Evolutionary conservation across 129 eudicot genomes (phyloP), one percentile per base, ranked within the genome.

Genomic region (Solidago caesia): DNA sequence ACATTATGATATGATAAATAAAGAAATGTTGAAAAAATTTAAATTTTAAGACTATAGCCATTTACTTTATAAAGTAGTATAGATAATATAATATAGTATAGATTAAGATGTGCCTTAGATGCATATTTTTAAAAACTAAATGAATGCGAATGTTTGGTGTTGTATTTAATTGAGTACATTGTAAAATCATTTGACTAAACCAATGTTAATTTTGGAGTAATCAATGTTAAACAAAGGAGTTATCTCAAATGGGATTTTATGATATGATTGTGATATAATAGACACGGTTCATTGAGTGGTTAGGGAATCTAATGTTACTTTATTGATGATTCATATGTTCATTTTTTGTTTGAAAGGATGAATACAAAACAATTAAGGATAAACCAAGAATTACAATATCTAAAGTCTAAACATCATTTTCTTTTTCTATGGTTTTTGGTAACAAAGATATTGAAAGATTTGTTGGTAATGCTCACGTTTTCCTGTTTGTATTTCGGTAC

Each of bases 131-230:
- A 33, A 33, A 33, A 64, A 10, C 14, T 33, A 11, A 6, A 12
- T 33, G 13, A 14, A 63, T 39, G 4, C 41, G 25, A 39, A 41
- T 41, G 14, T 41, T 64, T 39, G 48, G 41, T 6, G 39, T 56
- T 12, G 21, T 21, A 21, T 21, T 14, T 43, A 11, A 52, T 5
- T 27, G 27, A 57, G 21, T 21, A 21, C 60, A 45, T 58, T n/a
- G 57, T 77, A 44, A 33, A 57, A 12, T 55, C n/a, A 46, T 43
- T 56, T 56, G 66, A 67, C 8, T 44, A 57, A 13, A 57, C 44
- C 80, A 67, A 44, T 57, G 80, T 56, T 7, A 13, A 74, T 29
- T 43, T 77, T 77, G 81, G 75, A 58, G 75, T 68, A 58, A 77
- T 68, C 81, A 55, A 75, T 75, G 79, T 25, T 9, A 45, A 11